These are phyloP conservation scores for Cynara cardunculus DNA, from an alignment of 129 eudicot species.

Conservation along the genomic window DNA sequence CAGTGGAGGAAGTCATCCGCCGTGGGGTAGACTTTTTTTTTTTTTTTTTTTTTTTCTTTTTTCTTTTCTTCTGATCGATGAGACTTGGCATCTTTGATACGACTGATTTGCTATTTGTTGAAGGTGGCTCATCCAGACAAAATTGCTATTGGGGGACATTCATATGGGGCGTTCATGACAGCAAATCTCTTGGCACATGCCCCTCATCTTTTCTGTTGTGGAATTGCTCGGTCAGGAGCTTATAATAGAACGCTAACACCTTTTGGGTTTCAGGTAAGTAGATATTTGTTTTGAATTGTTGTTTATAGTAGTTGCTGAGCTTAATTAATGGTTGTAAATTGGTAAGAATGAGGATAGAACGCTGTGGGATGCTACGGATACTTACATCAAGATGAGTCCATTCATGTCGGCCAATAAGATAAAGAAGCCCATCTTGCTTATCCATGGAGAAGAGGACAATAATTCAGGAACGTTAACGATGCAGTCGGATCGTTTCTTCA, in stretches of 20 bases:
- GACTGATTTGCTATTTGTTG: neutral
- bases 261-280: constrained; percentile 86
- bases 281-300: neutral
- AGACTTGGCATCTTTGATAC: neutral
- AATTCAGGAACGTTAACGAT: constrained; percentile 91
- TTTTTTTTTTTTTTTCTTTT: too few species aligned
- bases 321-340: neutral
- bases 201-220: constrained; percentile 94
- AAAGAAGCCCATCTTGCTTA: constrained; percentile 89
- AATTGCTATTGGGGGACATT: constrained; percentile 97
- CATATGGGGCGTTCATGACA: constrained; percentile 98
- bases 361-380: constrained; percentile 88
- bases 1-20: constrained; percentile 90
- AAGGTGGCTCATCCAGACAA: constrained; percentile 98
- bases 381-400: constrained; percentile 92
- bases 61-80: too few species aligned
- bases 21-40: constrained; percentile 61
- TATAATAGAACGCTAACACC: constrained; percentile 96
- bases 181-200: constrained; percentile 97
- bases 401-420: constrained; percentile 87
- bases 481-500: constrained; percentile 97
- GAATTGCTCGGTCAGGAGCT: constrained; percentile 99
- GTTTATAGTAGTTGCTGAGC: neutral
- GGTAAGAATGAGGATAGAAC: constrained; percentile 88
- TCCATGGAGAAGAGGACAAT: constrained; percentile 99